Conservation (phyloP, 148 eudicot species). For the Chenopodium berlandieri region DNA sequence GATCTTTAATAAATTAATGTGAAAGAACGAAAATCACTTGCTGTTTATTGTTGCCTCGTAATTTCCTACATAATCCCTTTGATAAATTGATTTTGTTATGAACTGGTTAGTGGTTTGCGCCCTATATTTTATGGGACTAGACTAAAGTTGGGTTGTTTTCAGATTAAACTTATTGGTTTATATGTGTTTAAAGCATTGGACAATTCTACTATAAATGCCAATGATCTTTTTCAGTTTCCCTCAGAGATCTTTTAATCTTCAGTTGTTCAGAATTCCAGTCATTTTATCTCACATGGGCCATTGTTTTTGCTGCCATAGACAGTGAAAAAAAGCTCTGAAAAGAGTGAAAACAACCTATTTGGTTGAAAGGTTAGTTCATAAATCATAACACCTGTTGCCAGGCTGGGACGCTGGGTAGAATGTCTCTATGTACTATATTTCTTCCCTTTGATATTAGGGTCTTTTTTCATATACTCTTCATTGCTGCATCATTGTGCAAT, state of each 20-base stretch:
- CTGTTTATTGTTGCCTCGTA: not conserved
- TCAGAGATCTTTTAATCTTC: not conserved
- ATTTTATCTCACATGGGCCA: not conserved
- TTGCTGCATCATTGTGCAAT: not conserved
- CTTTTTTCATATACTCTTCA: not conserved
- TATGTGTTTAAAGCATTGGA: not conserved
- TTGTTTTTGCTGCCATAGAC: too few relatives aligned
- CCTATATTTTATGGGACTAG: not conserved
- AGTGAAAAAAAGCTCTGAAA: not conserved
- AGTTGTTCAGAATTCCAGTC: not conserved
- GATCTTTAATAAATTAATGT: not conserved
- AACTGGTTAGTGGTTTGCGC: not conserved
- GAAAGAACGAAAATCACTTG: not conserved
- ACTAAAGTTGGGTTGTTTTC: not conserved
- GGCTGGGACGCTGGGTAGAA: not conserved
- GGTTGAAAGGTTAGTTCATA: not conserved
- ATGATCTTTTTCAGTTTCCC: not conserved
- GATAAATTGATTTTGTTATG: not conserved
- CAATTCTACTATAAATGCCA: not conserved
- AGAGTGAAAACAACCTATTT: not conserved
- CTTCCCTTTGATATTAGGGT: not conserved
- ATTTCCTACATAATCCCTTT: not conserved
- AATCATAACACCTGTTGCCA: too few relatives aligned
- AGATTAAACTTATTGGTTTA: not conserved
- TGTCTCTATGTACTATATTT: not conserved